Evolutionary conservation across 495 filamentous ascomycete genomes (phyloP), one percentile per base, ranked within the genome.

Genomic region (Penicillium paxilli): DNA sequence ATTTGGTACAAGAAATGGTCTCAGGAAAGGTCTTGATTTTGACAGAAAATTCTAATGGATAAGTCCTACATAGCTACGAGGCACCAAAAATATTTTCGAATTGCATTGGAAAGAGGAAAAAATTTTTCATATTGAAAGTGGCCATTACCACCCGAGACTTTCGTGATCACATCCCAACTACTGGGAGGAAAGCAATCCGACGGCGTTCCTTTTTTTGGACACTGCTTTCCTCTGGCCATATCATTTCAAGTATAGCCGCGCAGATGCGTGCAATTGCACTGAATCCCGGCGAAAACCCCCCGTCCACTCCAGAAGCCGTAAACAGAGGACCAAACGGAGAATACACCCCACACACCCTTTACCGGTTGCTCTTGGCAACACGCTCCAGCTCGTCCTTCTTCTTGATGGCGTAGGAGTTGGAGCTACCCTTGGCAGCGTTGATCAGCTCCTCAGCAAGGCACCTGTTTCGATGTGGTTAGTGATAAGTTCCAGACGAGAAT

Each of bases 361-460:
- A 98, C 87, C 94, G 90, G 86, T 98, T 98, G 81, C 85, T 90
- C 91, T 98, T 98, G 78, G 94, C 94, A 73, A 98, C 94, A 88
- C 94, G 94, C 87, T 98, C 94, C 80, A 99, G 77, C 87, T 99
- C 95, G 77, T 99, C 94, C 92, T 99, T 99, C 91, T 99, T 99
- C 90, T 99, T 99, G 84, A 99, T 99, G 59, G 94, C 94, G 73
- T 98, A 99, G 59, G 90, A 96, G 90, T 99, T 99, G 79, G 89
- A 93, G 86, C 88, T 92, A 64, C 94, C 94, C 89, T 99, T 99
- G 73, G 95, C 94, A 70, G 95, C 95, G 84, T 99, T 99, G 86
- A 99, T 97, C 71, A 99, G 86, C 85, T 99, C 94, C 80, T 99
- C 94, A 74, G 94, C 92, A 69, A 98, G 81, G 81, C 94, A 50